Evolutionary conservation across 768 basidiomycete species (phyloP).

Genomic region (Tulasnella sp.): DNA sequence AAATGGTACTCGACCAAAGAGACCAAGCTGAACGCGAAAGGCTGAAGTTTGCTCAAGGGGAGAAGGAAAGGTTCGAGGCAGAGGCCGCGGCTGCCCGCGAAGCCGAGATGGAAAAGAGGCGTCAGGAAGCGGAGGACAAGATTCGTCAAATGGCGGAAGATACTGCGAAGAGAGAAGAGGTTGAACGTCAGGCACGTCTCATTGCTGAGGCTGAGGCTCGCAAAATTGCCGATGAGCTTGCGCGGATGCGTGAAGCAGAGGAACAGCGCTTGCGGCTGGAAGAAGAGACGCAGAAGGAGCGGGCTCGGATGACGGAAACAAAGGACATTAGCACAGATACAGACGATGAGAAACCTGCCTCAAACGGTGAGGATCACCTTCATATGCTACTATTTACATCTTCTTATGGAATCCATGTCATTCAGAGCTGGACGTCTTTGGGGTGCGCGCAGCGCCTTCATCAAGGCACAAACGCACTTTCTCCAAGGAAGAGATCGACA

Average conservation of each 20-base stretch:
- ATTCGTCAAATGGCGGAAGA: constrained; percentile 28
- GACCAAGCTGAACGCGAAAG: constrained; percentile 24
- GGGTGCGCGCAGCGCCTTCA: neutral
- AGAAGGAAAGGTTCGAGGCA: constrained; percentile 27
- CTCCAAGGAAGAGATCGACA: constrained; percentile 4
- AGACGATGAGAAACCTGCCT: too few species aligned
- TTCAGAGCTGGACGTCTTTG: constrained; percentile 5
- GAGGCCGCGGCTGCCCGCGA: constrained; percentile 16
- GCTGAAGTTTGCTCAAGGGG: constrained; percentile 18
- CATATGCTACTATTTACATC: too few species aligned
- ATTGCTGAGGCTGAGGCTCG: constrained; percentile 25
- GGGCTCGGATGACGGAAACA: constrained; percentile 27
- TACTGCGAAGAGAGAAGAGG: constrained; percentile 25
- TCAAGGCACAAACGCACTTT: constrained; percentile 4
- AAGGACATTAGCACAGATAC: neutral
- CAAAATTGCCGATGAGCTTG: constrained; percentile 16
- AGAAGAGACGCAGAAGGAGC: constrained; percentile 26
- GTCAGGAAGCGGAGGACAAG: constrained; percentile 27
- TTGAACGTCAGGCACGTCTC: constrained; percentile 17
- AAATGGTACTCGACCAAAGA: neutral
- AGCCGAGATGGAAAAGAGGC: constrained; percentile 20
- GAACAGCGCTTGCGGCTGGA: constrained; percentile 23
- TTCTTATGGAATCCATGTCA: too few species aligned
- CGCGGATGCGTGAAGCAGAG: constrained; percentile 1
- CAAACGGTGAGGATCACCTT: too few species aligned